phyloP scores from a whole-genome alignment of 192 early-diverging fungal genomes.

The Coemansia sp. region DNA sequence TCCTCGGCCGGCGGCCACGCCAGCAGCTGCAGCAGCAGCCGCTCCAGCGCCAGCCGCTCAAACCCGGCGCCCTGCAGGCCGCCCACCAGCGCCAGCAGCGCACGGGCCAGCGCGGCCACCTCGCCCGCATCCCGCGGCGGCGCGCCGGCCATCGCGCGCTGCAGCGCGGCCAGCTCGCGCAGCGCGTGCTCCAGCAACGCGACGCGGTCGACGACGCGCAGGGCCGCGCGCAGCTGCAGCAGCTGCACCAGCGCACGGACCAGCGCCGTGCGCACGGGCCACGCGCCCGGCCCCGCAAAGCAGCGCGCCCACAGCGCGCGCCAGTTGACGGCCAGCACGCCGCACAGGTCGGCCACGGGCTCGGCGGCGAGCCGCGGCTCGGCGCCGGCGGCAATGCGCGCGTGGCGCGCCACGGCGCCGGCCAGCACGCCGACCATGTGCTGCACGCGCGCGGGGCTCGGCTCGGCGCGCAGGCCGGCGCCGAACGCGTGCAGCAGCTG shows the following conservation, averaged over 20 bases:
- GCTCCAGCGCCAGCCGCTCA: conserved; percentile 23
- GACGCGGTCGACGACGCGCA: conserved; percentile 11
- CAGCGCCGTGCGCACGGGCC: conserved; percentile 12
- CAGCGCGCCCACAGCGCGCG: conserved; percentile 27
- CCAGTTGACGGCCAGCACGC: conserved; percentile 21
- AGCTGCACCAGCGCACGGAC: conserved; percentile 5
- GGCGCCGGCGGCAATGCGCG: not conserved
- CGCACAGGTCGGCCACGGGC: conserved; percentile 17
- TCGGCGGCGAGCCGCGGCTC: conserved; percentile 2
- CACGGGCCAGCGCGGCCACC: conserved; percentile 16
- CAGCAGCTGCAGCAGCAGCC: conserved; percentile 11
- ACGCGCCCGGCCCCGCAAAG: conserved; percentile 5
- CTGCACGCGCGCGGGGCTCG: not conserved
- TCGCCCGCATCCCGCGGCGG: not conserved
- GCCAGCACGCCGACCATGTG: conserved; percentile 23
- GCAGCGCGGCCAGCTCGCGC: conserved; percentile 20
- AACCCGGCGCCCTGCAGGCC: conserved; percentile 7
- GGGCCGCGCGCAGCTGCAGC: not conserved
- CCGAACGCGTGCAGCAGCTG: conserved; percentile 10
- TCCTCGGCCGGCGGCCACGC: not conserved
- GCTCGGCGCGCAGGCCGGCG: not conserved
- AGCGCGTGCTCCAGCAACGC: conserved; percentile 22
- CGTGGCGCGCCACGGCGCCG: conserved; percentile 5
- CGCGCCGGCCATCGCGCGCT: conserved; percentile 7
- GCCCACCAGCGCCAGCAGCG: conserved; percentile 13